Evolutionary conservation across 1,284 basidiomycete genomes (phyloP), one percentile per base, ranked within the genome.

Genomic region (Cryptococcus sp.): DNA sequence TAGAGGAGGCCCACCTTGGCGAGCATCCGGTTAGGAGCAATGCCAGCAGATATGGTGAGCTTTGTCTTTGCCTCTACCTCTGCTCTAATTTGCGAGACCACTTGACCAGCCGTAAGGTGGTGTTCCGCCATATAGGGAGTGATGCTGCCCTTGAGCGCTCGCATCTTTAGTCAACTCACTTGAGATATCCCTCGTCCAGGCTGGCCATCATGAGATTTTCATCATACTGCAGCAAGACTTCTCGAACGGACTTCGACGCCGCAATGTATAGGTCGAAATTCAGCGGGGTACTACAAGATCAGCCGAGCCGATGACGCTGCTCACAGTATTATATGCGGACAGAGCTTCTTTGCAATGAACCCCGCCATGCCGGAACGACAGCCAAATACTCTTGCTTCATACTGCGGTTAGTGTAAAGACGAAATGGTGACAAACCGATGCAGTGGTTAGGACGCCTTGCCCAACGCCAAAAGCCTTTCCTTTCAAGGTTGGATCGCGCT

Each of bases 341-440:
- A 97, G 9, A 98, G 80, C 63, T 90, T 93, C 74, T 85, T 86
- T 14, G 93, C 94, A 36, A 97, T 84, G 68, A 92, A 93, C 40
- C 82, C 87, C 79, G 89, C 80, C 90, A 93, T 93, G 25, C 87
- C 90, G 4, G 87, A 90, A 23, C 90, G 81, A 28, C 87, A 85
- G 0, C 91, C 91, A 59, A 79, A 91, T 65, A 86, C 89, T 43
- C 91, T 79, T 1, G 92, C 92, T 66, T 91, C 90, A 56, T 95
- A 95, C 86, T 90, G 19, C 36, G 18, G 31, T 54, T 31, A 49
- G 40, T 28, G 51, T 37, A 5, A 0, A 14, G 1, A 34, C 4
- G 2, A 6, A 19, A 45, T 9, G 9, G 19, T 19, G 2, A 51
- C 68, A 52, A 39, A 73, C 71, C 4, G 71, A 73, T 16, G 91